Percentiles rank a stretch among this genome's conserved stretches.
phyloP scores from a whole-genome alignment of 306 rosid species.

The Casuarina cunninghamiana region DNA sequence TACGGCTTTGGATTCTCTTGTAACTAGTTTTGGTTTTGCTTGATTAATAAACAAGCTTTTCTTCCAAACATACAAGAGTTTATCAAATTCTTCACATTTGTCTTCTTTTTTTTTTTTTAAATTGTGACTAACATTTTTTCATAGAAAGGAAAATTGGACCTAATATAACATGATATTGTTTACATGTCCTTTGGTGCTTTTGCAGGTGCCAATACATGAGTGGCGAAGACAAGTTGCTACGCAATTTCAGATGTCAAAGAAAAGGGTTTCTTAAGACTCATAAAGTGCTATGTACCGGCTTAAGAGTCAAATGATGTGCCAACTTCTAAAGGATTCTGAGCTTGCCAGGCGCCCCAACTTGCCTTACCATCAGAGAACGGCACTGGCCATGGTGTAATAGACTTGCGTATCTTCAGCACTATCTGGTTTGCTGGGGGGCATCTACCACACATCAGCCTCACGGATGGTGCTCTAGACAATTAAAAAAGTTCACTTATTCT shows the following conservation, averaged over 20 bases:
- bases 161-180: slow-evolving; percentile 6
- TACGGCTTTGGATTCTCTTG: no score
- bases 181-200: slow-evolving; percentile 13
- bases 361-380: not conserved
- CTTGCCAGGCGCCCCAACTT: not conserved
- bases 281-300: no score
- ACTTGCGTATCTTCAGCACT: not conserved
- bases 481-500: not conserved
- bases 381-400: not conserved
- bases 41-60: no score
- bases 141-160: not conserved
- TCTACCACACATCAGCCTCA: not conserved
- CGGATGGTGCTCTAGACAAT: not conserved
- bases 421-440: not conserved
- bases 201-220: slow-evolving; percentile 61
- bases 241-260: slow-evolving; percentile 27
- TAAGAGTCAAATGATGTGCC: not conserved
- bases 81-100: no score
- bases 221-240: slow-evolving; percentile 82
- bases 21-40: no score
- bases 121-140: no score
- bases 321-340: not conserved
- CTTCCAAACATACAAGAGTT: no score
- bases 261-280: slow-evolving; percentile 31
- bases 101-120: no score